A percentile compares a stretch with the other conserved stretches of the same genome.
Evolutionary conservation across 306 rosid genomes (phyloP).

Genomic region (Begonia masoniana): DNA sequence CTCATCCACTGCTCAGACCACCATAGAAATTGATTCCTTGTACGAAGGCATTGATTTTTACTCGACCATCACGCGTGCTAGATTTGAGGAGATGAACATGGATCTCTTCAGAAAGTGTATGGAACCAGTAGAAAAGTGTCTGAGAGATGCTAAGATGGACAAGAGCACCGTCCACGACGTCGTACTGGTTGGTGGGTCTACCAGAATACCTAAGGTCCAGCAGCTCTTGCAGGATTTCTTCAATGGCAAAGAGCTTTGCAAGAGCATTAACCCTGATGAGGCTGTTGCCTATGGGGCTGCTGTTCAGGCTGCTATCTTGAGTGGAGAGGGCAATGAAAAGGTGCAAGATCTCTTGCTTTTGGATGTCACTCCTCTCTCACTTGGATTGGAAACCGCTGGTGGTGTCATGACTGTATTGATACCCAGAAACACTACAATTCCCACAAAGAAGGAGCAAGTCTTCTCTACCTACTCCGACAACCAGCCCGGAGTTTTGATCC

Average conservation of each 20-base stretch:
- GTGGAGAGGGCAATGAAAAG: constrained; percentile 60
- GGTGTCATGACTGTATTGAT: constrained; percentile 61
- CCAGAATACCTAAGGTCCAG: constrained; percentile 53
- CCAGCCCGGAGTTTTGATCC: constrained; percentile 61
- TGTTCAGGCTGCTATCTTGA: constrained; percentile 45
- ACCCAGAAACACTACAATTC: constrained; percentile 57
- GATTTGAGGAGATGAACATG: constrained; percentile 51
- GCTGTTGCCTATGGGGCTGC: constrained; percentile 61
- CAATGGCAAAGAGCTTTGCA: constrained; percentile 44
- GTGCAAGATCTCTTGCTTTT: constrained; percentile 50
- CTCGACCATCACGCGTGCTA: constrained; percentile 41
- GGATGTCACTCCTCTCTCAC: constrained; percentile 52
- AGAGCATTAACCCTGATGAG: constrained; percentile 58
- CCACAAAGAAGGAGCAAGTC: constrained; percentile 57
- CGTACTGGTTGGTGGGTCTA: constrained; percentile 58
- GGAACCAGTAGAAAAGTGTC: constrained; percentile 52
- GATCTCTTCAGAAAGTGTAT: constrained; percentile 45
- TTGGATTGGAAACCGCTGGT: constrained; percentile 52
- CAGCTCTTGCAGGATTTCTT: constrained; percentile 44
- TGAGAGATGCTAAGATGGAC: constrained; percentile 55
- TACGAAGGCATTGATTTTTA: constrained; percentile 54
- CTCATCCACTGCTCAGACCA: constrained; percentile 41
- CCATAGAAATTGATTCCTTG: constrained; percentile 45
- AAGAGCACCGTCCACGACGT: constrained; percentile 35
- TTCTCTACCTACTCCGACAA: constrained; percentile 58